phyloP scores from a whole-genome alignment of 495 filamentous ascomycete species.

The Podospora pseudocomata region DNA sequence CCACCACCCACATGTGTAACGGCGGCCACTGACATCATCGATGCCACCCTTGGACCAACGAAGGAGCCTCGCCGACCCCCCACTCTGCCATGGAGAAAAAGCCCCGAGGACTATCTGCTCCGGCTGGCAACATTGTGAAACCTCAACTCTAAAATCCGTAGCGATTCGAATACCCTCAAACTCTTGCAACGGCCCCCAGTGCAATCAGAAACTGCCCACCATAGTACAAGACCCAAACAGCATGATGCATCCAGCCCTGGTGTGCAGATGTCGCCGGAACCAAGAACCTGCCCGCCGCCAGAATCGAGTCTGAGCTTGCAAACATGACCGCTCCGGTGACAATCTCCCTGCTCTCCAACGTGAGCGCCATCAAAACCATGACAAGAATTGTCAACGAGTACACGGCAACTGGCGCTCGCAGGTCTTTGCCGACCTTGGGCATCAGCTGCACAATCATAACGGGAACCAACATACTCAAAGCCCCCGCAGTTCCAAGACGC shows the following conservation, averaged over 20 bases:
- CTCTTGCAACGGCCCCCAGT: constrained; percentile 14
- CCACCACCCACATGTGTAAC: constrained; percentile 2
- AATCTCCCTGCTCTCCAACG: constrained; percentile 14
- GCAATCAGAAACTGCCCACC: constrained; percentile 31
- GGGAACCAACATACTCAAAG: constrained; percentile 8
- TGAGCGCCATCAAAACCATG: constrained; percentile 26
- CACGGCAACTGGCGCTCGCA: constrained; percentile 48
- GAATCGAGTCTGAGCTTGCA: constrained; percentile 25
- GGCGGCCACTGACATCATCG: constrained; percentile 4
- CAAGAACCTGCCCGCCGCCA: constrained; percentile 27
- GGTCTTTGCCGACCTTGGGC: constrained; percentile 29
- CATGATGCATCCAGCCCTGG: constrained; percentile 26
- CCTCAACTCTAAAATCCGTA: neutral
- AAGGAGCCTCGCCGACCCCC: neutral
- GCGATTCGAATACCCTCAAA: neutral
- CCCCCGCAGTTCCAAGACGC: constrained; percentile 8
- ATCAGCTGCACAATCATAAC: constrained; percentile 21
- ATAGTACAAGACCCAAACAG: constrained; percentile 32
- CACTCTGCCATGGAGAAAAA: neutral
- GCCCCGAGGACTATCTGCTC: neutral
- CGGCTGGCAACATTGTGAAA: neutral
- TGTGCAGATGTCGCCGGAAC: constrained; percentile 9
- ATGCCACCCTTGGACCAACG: neutral
- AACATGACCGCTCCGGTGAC: constrained; percentile 27
- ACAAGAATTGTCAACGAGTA: constrained; percentile 51